Evolutionary conservation across 2,329 filamentous ascomycete species (phyloP).

Genomic region (Alternaria sp.): DNA sequence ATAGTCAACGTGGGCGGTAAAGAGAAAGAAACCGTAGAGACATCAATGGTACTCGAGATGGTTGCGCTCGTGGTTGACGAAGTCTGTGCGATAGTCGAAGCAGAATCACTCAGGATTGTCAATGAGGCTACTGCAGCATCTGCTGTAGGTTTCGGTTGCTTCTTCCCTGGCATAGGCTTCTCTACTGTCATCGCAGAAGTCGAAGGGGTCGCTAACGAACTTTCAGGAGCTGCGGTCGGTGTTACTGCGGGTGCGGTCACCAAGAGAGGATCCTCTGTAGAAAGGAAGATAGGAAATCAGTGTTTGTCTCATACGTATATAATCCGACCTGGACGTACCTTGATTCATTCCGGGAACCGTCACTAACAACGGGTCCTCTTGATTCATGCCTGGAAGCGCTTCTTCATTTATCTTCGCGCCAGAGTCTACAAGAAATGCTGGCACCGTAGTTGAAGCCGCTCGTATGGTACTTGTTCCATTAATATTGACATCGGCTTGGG

Average conservation of each 20-base stretch:
- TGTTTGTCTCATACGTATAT: neutral
- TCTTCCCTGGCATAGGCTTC: conserved; percentile 17
- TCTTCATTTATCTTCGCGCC: neutral
- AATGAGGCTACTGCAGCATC: conserved; percentile 1
- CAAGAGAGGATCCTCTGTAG: neutral
- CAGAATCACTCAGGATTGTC: neutral
- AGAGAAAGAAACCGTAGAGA: neutral
- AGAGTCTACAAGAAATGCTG: neutral
- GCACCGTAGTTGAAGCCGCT: neutral
- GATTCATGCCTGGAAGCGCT: conserved; percentile 16
- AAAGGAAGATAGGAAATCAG: neutral
- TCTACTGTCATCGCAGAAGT: neutral
- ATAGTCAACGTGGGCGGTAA: neutral
- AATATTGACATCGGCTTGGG: neutral
- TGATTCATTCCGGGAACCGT: conserved; percentile 4
- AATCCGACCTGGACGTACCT: neutral
- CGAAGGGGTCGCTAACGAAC: neutral
- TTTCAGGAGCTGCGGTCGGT: neutral
- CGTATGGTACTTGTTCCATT: neutral
- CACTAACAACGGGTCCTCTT: conserved; percentile 4
- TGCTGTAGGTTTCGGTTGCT: conserved; percentile 14
- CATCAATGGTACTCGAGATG: neutral
- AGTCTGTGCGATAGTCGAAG: neutral
- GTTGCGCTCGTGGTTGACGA: neutral
- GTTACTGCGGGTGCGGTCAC: neutral